Evolutionary conservation across 805 yeast species (phyloP).

Genomic region (Millerago galiae): DNA sequence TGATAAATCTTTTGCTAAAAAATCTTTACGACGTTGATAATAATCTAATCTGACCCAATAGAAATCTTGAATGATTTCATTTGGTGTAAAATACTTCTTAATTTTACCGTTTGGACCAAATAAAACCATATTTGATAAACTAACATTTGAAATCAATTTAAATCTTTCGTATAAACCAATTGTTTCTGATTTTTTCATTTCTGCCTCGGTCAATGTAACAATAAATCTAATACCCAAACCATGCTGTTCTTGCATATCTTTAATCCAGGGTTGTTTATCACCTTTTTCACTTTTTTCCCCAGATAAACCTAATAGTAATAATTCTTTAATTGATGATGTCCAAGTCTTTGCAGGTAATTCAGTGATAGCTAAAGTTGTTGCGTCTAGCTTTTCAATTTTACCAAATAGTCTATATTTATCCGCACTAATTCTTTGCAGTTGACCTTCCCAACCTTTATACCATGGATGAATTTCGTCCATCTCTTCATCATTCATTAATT

Average conservation of each 20-base stretch:
- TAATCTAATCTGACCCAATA: conserved; percentile 81
- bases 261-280: conserved; percentile 83
- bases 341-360: conserved; percentile 90
- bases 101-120: conserved; percentile 88
- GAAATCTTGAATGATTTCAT: conserved; percentile 78
- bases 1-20: conserved; percentile 58
- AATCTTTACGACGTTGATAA: conserved; percentile 88
- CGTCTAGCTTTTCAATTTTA: conserved; percentile 72
- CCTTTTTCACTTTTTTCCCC: conserved; percentile 34
- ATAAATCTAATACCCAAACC: conserved; percentile 74
- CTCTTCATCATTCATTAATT: conserved; percentile 67
- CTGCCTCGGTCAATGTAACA: conserved; percentile 65
- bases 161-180: conserved; percentile 83
- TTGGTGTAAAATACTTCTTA: conserved; percentile 68
- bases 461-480: conserved; percentile 78
- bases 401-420: conserved; percentile 78
- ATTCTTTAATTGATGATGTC: conserved; percentile 89
- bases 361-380: conserved; percentile 76
- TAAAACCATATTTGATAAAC: conserved; percentile 86
- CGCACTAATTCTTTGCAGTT: conserved; percentile 52
- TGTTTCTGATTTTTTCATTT: conserved; percentile 71
- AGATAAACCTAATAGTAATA: conserved; percentile 60
- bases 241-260: conserved; percentile 93
- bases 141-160: conserved; percentile 63
- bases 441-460: conserved; percentile 95